These are phyloP conservation scores for Geotrichum bryndzae DNA, from an alignment of 1,139 yeast genomes.

Conservation along the genomic window DNA sequence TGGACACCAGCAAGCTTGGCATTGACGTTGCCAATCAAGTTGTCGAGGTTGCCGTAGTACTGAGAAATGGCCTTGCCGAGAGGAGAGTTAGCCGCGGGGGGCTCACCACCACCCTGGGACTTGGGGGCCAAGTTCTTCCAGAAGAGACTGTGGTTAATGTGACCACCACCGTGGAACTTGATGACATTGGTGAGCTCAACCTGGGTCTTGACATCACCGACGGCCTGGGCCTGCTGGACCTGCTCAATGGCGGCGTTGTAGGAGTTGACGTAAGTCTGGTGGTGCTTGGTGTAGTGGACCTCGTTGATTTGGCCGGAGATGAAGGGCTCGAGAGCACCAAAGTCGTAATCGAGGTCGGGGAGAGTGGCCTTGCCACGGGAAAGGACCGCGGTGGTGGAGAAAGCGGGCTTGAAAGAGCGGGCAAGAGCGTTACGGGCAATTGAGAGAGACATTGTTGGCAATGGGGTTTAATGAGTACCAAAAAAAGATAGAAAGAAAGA, in stretches of 20 bases:
- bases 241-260: constrained; percentile 80
- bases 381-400: constrained; percentile 12
- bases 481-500: background rate
- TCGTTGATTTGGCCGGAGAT: constrained; percentile 89
- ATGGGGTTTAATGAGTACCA: background rate
- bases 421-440: constrained; percentile 16
- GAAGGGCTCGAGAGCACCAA: constrained; percentile 82
- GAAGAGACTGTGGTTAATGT: constrained; percentile 76
- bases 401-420: constrained; percentile 12
- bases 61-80: constrained; percentile 57
- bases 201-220: constrained; percentile 61
- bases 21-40: constrained; percentile 62
- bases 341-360: constrained; percentile 85
- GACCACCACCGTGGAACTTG: constrained; percentile 96
- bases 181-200: constrained; percentile 68
- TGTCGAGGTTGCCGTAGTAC: constrained; percentile 75
- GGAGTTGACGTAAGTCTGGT: constrained; percentile 88
- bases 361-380: constrained; percentile 45
- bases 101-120: constrained; percentile 78
- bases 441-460: constrained; percentile 14
- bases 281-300: constrained; percentile 87
- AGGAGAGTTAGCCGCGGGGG: constrained; percentile 54
- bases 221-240: constrained; percentile 60
- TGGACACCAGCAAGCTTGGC: constrained; percentile 84
- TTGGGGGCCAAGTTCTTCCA: constrained; percentile 89